phyloP scores from a whole-genome alignment of 2,329 filamentous ascomycete species.

The Rhinocladiella mackenziei region DNA sequence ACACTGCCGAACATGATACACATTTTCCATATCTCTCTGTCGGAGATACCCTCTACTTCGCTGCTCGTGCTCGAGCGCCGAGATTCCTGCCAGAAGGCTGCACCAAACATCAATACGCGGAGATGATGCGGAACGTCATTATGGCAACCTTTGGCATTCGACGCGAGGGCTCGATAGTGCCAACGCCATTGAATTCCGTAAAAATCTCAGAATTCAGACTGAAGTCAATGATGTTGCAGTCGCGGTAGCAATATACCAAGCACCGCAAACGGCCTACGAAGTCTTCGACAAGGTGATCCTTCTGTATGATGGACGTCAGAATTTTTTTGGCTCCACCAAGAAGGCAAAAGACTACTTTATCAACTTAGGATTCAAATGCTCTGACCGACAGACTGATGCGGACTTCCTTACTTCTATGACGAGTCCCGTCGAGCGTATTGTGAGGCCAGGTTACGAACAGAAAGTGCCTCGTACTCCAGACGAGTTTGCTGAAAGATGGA shows the following conservation, averaged over 20 bases:
- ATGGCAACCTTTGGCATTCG: constrained; percentile 51
- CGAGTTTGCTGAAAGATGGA: constrained; percentile 60
- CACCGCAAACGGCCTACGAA: constrained; percentile 51
- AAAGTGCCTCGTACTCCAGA: constrained; percentile 64
- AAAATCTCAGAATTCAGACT: constrained; percentile 49
- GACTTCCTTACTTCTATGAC: constrained; percentile 71
- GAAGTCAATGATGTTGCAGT: constrained; percentile 49
- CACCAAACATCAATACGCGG: constrained; percentile 42
- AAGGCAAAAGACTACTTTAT: constrained; percentile 65
- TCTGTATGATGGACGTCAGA: constrained; percentile 71
- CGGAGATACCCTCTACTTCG: constrained; percentile 67
- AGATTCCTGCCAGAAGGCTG: constrained; percentile 36
- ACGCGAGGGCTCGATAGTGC: constrained; percentile 53
- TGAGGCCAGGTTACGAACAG: constrained; percentile 58
- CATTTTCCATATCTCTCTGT: constrained; percentile 75
- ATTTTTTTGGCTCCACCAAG: constrained; percentile 65
- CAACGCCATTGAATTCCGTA: constrained; percentile 57
- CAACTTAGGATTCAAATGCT: constrained; percentile 65
- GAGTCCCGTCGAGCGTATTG: constrained; percentile 58
- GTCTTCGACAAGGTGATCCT: constrained; percentile 72
- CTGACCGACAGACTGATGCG: constrained; percentile 63
- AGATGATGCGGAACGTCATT: constrained; percentile 44
- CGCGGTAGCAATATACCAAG: constrained; percentile 58
- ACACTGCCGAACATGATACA: constrained; percentile 78
- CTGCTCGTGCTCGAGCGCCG: constrained; percentile 52